These are phyloP conservation scores for Nannizziopsis barbatae DNA, from an alignment of 2,329 filamentous ascomycete genomes.

Conservation along the genomic window DNA sequence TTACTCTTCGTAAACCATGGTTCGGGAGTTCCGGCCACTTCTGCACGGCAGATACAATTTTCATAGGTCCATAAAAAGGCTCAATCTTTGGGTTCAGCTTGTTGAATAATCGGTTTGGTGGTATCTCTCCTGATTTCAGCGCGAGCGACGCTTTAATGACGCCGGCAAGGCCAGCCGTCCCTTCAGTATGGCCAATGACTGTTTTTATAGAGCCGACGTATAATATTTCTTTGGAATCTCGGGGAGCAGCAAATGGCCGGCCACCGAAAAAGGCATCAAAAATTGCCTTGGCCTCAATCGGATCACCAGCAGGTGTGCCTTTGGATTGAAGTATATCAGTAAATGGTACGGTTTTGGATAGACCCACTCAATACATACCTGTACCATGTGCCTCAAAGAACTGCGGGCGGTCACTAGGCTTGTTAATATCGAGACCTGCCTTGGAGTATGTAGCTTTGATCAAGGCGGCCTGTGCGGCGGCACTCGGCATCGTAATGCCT, in stretches of 20 bases:
- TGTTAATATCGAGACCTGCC: conserved; percentile 31
- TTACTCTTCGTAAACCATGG: conserved; percentile 24
- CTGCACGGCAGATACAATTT: conserved; percentile 9
- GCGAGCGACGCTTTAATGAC: conserved; percentile 22
- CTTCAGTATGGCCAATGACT: conserved; percentile 23
- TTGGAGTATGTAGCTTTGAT: conserved; percentile 39
- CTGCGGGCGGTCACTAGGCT: conserved; percentile 3
- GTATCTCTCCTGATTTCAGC: conserved; percentile 18
- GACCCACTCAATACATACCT: conserved; percentile 5
- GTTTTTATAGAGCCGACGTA: conserved; percentile 23
- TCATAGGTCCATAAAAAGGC: conserved; percentile 17
- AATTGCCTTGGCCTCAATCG: conserved; percentile 18
- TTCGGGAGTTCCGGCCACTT: conserved; percentile 12
- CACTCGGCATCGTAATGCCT: conserved; percentile 26
- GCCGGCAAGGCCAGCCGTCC: conserved; percentile 21
- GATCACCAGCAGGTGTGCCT: too few relatives aligned
- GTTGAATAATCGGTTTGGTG: too few relatives aligned
- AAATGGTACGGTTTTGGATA: too few relatives aligned
- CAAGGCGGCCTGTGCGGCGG: conserved; percentile 22
- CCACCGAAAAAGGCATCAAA: conserved; percentile 15
- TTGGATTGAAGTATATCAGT: too few relatives aligned
- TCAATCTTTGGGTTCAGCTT: conserved; percentile 5
- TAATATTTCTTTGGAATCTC: conserved; percentile 8
- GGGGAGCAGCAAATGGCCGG: too few relatives aligned
- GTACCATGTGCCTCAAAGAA: conserved; percentile 24